Evolutionary conservation across 1,284 basidiomycete species (phyloP).

Genomic region (Cryptococcus sp.): DNA sequence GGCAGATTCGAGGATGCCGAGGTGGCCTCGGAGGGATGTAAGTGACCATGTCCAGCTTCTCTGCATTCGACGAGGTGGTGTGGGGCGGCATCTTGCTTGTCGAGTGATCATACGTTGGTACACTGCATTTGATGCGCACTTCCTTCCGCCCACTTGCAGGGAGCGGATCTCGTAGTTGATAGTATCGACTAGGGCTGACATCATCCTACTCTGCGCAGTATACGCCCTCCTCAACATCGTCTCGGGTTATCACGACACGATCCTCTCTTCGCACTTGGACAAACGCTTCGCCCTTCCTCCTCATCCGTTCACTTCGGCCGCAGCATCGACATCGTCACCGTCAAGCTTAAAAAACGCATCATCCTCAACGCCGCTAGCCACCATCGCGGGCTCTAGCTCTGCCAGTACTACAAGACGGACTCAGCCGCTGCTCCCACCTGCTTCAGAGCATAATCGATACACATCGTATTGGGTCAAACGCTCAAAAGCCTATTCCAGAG

Average conservation of each 20-base stretch:
- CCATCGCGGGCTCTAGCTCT: neutral
- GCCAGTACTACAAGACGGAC: constrained; percentile 12
- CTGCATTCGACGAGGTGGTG: neutral
- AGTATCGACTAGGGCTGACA: neutral
- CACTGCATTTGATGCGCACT: neutral
- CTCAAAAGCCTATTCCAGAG: constrained; percentile 69
- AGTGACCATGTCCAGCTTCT: constrained; percentile 54
- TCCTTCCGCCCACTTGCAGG: too few relatives aligned
- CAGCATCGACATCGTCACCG: constrained; percentile 2
- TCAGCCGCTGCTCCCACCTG: constrained; percentile 37
- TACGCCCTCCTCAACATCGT: constrained; percentile 49
- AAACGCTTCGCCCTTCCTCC: constrained; percentile 66
- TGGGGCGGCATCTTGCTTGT: neutral
- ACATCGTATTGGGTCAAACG: constrained; percentile 78
- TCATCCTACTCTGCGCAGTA: constrained; percentile 29
- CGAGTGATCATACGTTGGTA: too few relatives aligned
- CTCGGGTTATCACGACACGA: constrained; percentile 72
- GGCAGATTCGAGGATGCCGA: constrained; percentile 97
- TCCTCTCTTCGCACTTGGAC: constrained; percentile 67
- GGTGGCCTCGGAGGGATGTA: constrained; percentile 83
- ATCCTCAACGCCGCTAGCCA: neutral
- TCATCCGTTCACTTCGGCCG: constrained; percentile 53
- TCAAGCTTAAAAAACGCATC: neutral
- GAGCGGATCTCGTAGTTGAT: too few relatives aligned
- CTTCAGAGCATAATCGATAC: constrained; percentile 58